Conservation (phyloP, 176 grass and related monocot species). For the Coix lacrymajobi region DNA sequence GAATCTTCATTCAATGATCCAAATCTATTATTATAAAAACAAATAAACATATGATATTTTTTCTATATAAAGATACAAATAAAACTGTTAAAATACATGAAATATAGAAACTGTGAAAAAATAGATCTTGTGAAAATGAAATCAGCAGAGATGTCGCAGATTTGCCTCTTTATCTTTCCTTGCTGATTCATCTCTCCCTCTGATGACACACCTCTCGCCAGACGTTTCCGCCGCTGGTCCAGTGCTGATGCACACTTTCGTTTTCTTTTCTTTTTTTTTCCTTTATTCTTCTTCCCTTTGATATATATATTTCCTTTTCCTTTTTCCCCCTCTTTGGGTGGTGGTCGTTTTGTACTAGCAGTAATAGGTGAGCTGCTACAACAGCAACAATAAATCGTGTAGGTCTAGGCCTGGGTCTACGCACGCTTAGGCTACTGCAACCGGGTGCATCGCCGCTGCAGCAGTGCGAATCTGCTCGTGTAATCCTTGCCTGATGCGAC, state of each 20-base stretch:
- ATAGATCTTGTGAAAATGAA: neutral
- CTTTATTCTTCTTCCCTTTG: neutral
- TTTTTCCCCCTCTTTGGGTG: neutral
- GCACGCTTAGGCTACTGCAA: neutral
- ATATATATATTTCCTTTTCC: neutral
- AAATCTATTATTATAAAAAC: too few relatives aligned
- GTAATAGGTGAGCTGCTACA: neutral
- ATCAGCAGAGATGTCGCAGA: neutral
- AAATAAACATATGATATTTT: too few relatives aligned
- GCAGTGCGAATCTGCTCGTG: constrained; percentile 28
- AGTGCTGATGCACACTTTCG: neutral
- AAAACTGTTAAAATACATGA: too few relatives aligned
- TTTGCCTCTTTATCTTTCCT: neutral
- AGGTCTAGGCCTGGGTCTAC: constrained; percentile 22
- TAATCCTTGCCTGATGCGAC: constrained; percentile 30
- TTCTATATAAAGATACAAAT: too few relatives aligned
- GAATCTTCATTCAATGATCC: too few relatives aligned
- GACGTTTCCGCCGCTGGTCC: constrained; percentile 18
- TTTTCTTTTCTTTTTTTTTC: neutral
- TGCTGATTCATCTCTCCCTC: neutral
- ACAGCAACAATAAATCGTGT: neutral
- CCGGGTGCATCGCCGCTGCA: neutral
- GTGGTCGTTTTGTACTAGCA: neutral
- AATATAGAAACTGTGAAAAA: too few relatives aligned
- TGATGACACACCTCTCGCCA: neutral